Percentiles rank a stretch among this genome's conserved stretches.
These are phyloP conservation scores for Dendrobium officinale DNA, from an alignment of 106 monocot genomes.

Conservation along the genomic window DNA sequence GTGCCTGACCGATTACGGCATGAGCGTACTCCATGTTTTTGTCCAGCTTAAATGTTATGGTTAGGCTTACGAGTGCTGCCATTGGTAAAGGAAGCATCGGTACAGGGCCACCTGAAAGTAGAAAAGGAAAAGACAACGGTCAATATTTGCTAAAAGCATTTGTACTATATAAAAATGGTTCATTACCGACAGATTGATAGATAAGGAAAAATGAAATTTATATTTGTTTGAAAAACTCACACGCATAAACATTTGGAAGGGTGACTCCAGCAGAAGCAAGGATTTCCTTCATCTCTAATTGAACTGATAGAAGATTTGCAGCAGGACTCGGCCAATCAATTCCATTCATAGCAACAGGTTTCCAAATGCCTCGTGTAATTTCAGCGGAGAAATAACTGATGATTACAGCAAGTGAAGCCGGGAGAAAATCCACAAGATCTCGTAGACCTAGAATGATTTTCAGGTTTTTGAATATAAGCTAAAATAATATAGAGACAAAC, in stretches of 20 bases:
- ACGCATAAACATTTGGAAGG: constrained; percentile 36
- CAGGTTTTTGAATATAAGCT: background rate
- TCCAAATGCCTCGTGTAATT: constrained; percentile 93
- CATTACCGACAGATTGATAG: background rate
- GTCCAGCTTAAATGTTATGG: constrained; percentile 93
- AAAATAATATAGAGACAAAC: too few relatives aligned
- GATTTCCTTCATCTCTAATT: constrained; percentile 68
- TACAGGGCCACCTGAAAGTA: constrained; percentile 46
- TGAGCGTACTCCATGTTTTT: constrained; percentile 59
- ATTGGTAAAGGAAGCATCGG: constrained; percentile 90
- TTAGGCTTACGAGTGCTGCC: constrained; percentile 83
- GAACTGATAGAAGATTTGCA: constrained; percentile 56
- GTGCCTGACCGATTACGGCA: constrained; percentile 51
- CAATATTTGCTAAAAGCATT: constrained; percentile 26
- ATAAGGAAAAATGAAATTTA: constrained; percentile 8
- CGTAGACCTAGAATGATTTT: constrained; percentile 41
- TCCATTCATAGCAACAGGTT: constrained; percentile 79
- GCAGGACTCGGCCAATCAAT: constrained; percentile 86
- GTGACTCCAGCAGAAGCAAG: constrained; percentile 77
- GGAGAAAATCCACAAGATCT: constrained; percentile 69
- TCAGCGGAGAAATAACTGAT: constrained; percentile 84
- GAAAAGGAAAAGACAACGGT: constrained; percentile 21
- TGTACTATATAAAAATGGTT: background rate
- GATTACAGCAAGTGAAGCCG: constrained; percentile 77
- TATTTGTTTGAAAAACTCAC: constrained; percentile 15